Conservation (phyloP, 352 stramenopile species). For the Pythium rishiriense region DNA sequence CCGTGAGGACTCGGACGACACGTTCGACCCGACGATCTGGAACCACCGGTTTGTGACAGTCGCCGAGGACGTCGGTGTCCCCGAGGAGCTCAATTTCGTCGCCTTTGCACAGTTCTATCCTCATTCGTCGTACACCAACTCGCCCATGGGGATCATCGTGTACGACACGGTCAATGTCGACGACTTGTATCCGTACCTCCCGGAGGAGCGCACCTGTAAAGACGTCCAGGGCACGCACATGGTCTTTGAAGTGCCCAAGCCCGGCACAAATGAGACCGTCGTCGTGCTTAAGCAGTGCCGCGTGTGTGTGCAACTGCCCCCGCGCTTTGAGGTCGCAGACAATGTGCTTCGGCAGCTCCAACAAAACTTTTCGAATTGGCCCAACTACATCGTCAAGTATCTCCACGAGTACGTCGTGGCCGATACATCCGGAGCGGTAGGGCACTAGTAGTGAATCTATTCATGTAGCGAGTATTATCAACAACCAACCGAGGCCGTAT, state of each 20-base stretch:
- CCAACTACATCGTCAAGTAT: conserved; percentile 4
- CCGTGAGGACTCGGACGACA: conserved; percentile 43
- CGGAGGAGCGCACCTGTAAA: conserved; percentile 24
- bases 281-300: conserved; percentile 16
- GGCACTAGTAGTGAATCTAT: no score
- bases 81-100: conserved; percentile 25
- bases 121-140: no score
- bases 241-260: not conserved
- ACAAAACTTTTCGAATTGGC: conserved; percentile 11
- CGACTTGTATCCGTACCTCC: conserved; percentile 44
- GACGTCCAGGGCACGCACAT: conserved; percentile 6
- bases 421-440: no score
- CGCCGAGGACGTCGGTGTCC: conserved; percentile 11
- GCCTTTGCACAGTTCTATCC: conserved; percentile 35
- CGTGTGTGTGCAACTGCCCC: conserved; percentile 3
- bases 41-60: conserved; percentile 41
- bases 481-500: no score
- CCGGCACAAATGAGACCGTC: not conserved
- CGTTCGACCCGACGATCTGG: conserved; percentile 29
- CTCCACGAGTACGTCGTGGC: conserved; percentile 5
- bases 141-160: conserved; percentile 32
- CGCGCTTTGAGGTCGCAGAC: not conserved
- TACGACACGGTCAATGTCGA: conserved; percentile 43
- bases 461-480: no score
- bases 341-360: not conserved